These are phyloP conservation scores for Pythium dissimile DNA, from an alignment of 352 stramenopile genomes.

Conservation along the genomic window DNA sequence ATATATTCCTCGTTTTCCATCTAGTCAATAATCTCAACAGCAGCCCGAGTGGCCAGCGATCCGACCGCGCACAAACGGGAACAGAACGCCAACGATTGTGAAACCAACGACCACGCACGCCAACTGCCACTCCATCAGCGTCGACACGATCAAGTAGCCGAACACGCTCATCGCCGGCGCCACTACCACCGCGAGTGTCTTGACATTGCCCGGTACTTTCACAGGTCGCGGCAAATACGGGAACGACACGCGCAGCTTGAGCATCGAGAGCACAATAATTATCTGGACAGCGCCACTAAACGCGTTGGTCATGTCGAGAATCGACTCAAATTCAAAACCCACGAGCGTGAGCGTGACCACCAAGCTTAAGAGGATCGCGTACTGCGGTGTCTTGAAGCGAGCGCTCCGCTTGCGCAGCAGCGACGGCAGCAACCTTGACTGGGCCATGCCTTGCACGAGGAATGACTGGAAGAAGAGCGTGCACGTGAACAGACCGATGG, in stretches of 20 bases:
- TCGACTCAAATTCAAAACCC: constrained; percentile 34
- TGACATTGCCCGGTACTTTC: constrained; percentile 1
- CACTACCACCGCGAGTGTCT: background rate
- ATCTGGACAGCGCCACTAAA: constrained; percentile 65
- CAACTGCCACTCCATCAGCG: constrained; percentile 3
- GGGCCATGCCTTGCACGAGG: constrained; percentile 50
- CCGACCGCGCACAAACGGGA: background rate
- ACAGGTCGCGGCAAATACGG: constrained; percentile 35
- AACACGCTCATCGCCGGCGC: background rate
- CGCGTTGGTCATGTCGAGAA: constrained; percentile 75
- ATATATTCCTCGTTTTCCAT: no score
- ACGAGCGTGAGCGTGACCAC: constrained; percentile 9
- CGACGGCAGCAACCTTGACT: constrained; percentile 62
- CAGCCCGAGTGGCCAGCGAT: background rate
- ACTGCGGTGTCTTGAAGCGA: constrained; percentile 15
- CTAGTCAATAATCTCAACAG: background rate
- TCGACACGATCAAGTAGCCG: background rate
- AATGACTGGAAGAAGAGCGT: constrained; percentile 84
- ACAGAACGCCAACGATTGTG: background rate
- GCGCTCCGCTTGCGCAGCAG: constrained; percentile 44
- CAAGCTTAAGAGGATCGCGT: constrained; percentile 7
- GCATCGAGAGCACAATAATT: constrained; percentile 77
- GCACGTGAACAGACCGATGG: constrained; percentile 75
- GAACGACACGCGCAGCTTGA: constrained; percentile 58
- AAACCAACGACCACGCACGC: constrained; percentile 9